Percentiles rank a stretch among this genome's conserved stretches.
phyloP scores from a whole-genome alignment of 2,329 filamentous ascomycete species.

The Emydomyces testavorans region DNA sequence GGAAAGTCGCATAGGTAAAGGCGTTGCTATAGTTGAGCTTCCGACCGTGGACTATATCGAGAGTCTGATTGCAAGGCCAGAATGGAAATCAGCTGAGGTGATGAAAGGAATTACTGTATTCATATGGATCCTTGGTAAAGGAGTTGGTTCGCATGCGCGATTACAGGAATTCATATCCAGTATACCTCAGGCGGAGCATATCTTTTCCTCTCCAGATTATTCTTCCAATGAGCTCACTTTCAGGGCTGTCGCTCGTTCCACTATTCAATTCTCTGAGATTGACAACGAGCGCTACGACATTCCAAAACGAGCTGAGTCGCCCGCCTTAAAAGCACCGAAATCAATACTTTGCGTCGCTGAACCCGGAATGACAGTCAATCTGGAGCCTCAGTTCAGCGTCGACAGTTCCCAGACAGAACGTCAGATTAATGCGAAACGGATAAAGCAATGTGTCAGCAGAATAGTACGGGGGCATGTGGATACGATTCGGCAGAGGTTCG shows the following conservation, averaged over 20 bases:
- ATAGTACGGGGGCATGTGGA: slow-evolving; percentile 1
- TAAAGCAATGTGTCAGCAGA: slow-evolving; percentile 12
- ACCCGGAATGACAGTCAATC: slow-evolving; percentile 33
- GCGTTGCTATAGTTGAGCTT: slow-evolving; percentile 70
- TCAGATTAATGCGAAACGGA: slow-evolving; percentile 20
- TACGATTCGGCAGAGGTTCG: slow-evolving; percentile 18
- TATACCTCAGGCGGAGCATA: slow-evolving; percentile 53
- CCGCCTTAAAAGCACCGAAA: slow-evolving; percentile 23
- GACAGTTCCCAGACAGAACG: slow-evolving; percentile 23
- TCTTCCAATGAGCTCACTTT: slow-evolving; percentile 66
- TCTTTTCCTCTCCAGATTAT: slow-evolving; percentile 62
- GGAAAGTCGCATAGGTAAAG: slow-evolving; percentile 53
- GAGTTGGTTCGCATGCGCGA: slow-evolving; percentile 50
- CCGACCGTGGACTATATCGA: slow-evolving; percentile 60
- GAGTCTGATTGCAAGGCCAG: slow-evolving; percentile 55
- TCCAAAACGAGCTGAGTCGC: slow-evolving; percentile 53
- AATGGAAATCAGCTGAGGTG: slow-evolving; percentile 56
- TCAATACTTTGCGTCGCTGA: slow-evolving; percentile 23
- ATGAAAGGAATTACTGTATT: slow-evolving; percentile 57
- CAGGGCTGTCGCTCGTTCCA: slow-evolving; percentile 53
- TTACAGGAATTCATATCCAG: slow-evolving; percentile 59
- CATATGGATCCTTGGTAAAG: slow-evolving; percentile 70
- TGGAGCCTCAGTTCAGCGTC: slow-evolving; percentile 38
- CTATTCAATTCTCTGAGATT: slow-evolving; percentile 58
- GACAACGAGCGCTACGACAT: slow-evolving; percentile 63